phyloP scores from a whole-genome alignment of 108 stramenopile genomes.

The Chaetoceros tenuissimus region DNA sequence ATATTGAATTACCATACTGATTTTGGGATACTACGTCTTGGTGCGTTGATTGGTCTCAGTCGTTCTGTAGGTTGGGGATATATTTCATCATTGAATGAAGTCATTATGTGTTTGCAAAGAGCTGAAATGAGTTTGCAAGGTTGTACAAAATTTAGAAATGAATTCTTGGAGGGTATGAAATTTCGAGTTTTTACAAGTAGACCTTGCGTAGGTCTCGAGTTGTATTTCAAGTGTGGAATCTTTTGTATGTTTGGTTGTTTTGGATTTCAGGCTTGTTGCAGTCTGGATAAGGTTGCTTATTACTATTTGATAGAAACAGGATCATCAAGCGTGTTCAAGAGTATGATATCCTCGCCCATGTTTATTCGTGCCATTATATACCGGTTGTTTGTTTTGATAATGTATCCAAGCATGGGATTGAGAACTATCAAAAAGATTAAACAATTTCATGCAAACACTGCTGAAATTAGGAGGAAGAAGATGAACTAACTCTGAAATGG shows the following conservation, averaged over 20 bases:
- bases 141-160: not conserved
- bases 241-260: constrained; percentile 16
- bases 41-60: constrained; percentile 3
- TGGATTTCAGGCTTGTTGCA: constrained; percentile 16
- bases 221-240: constrained; percentile 11
- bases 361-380: constrained; percentile 10
- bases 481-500: constrained; percentile 1
- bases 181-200: constrained; percentile 10
- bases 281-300: constrained; percentile 5
- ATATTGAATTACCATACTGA: not conserved
- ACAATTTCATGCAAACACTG: constrained; percentile 15
- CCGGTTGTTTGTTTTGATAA: constrained; percentile 8
- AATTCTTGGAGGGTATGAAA: not conserved
- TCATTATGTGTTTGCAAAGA: constrained; percentile 17
- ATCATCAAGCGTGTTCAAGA: no score
- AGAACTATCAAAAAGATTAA: constrained; percentile 16
- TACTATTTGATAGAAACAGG: not conserved
- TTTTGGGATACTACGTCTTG: not conserved
- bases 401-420: constrained; percentile 15
- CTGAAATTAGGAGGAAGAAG: no score
- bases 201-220: constrained; percentile 5
- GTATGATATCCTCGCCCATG: constrained; percentile 2
- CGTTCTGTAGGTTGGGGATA: constrained; percentile 11
- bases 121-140: constrained; percentile 10
- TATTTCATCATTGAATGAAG: constrained; percentile 16